These are phyloP conservation scores for Didymella pomorum DNA, from an alignment of 2,329 filamentous ascomycete genomes.

Conservation along the genomic window DNA sequence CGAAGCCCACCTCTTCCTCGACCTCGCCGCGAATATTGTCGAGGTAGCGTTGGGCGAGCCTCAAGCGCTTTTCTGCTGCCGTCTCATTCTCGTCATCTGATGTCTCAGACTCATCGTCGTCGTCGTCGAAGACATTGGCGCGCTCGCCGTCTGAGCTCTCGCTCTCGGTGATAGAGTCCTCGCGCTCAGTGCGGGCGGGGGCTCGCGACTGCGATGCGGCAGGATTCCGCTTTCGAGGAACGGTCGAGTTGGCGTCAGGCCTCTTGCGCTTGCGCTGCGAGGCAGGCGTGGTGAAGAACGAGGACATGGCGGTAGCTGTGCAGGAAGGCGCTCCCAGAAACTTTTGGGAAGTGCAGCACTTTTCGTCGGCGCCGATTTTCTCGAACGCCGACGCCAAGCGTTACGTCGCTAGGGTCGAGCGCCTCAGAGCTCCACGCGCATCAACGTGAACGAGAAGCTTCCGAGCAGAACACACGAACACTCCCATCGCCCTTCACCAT, in stretches of 20 bases:
- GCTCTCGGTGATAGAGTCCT: constrained; percentile 88
- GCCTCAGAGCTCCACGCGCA: constrained; percentile 33
- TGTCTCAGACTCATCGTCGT: constrained; percentile 56
- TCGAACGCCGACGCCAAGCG: constrained; percentile 27
- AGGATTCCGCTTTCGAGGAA: constrained; percentile 67
- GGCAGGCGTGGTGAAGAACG: constrained; percentile 90
- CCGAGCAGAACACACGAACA: constrained; percentile 2
- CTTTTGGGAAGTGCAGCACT: constrained; percentile 5
- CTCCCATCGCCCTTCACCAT: constrained; percentile 1
- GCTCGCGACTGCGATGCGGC: constrained; percentile 51
- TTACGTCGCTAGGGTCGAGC: constrained; percentile 28
- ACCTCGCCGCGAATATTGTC: constrained; percentile 84
- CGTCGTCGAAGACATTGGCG: constrained; percentile 50
- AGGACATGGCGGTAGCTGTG: constrained; percentile 63
- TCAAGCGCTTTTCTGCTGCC: constrained; percentile 83
- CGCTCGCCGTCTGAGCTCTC: constrained; percentile 72
- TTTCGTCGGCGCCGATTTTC: constrained; percentile 5
- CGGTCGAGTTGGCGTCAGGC: constrained; percentile 56
- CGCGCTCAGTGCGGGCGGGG: constrained; percentile 60
- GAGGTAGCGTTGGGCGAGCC: constrained; percentile 90
- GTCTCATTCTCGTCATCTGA: constrained; percentile 86
- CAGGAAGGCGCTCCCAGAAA: constrained; percentile 13
- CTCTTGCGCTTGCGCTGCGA: constrained; percentile 93
- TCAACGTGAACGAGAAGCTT: constrained; percentile 30
- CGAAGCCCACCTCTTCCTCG: constrained; percentile 81